Conservation (phyloP, 495 filamentous ascomycete genomes). For the Tuber melanosporum region DNA sequence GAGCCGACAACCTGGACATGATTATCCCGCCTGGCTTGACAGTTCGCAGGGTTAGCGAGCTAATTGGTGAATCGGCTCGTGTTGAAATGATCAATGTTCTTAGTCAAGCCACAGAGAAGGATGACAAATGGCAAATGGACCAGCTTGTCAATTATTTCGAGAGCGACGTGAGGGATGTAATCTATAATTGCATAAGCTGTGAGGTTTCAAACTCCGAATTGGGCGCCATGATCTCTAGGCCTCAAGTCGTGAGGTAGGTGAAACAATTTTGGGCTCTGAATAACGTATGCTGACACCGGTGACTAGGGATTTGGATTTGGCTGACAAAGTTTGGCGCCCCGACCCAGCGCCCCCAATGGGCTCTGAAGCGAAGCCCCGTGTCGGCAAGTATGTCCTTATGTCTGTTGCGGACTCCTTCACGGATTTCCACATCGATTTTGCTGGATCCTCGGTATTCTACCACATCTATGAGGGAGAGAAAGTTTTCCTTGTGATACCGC, state of each 20-base stretch:
- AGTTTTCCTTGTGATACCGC: constrained; percentile 72
- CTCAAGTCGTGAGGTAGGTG: constrained; percentile 60
- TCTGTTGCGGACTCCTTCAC: constrained; percentile 74
- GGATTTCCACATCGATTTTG: constrained; percentile 77
- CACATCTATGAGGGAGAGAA: constrained; percentile 71
- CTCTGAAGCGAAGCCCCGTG: constrained; percentile 48
- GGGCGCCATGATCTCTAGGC: constrained; percentile 59
- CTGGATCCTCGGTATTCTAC: constrained; percentile 71
- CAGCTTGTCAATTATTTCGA: constrained; percentile 74
- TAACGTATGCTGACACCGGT: neutral
- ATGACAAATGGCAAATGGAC: constrained; percentile 63
- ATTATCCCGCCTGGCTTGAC: constrained; percentile 64
- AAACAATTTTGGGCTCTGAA: constrained; percentile 35
- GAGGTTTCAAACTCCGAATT: constrained; percentile 65
- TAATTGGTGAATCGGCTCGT: constrained; percentile 59
- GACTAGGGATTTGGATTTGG: constrained; percentile 50
- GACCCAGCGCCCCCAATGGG: constrained; percentile 55
- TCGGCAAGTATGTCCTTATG: constrained; percentile 52
- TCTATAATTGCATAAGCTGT: constrained; percentile 71
- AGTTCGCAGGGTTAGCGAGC: constrained; percentile 58
- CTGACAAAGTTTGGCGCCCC: constrained; percentile 65
- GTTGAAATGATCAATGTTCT: constrained; percentile 74
- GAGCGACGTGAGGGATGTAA: constrained; percentile 55
- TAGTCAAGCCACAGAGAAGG: constrained; percentile 59
- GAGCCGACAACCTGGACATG: constrained; percentile 65